phyloP scores from a whole-genome alignment of 257 asterid genomes.

The Prunella vulgaris region DNA sequence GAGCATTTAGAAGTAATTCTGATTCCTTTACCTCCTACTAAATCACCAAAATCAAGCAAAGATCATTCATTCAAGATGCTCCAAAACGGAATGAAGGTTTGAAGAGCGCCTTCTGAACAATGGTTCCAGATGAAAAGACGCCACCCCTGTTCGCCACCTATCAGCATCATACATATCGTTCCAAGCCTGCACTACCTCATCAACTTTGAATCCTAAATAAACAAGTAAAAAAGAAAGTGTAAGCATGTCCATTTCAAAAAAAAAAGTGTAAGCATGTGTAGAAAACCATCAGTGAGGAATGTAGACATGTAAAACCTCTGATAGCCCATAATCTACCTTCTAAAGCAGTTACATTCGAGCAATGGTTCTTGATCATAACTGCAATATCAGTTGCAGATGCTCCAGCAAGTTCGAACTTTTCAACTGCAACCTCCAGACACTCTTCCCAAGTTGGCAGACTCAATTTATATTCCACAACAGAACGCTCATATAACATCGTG shows the following conservation, averaged over 20 bases:
- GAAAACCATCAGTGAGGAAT: background rate
- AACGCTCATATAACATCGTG: slow-evolving; percentile 82
- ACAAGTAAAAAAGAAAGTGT: slow-evolving; percentile 12
- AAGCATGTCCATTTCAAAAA: slow-evolving; percentile 21
- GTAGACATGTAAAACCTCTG: background rate
- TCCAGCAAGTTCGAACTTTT: slow-evolving; percentile 85
- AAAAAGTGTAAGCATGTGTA: slow-evolving; percentile 20
- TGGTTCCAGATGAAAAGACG: slow-evolving; percentile 71
- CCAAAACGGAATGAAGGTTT: slow-evolving; percentile 65
- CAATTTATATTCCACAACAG: slow-evolving; percentile 85
- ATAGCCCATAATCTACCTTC: slow-evolving; percentile 48
- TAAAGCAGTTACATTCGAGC: slow-evolving; percentile 88
- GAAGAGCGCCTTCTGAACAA: slow-evolving; percentile 76
- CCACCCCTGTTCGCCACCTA: slow-evolving; percentile 70
- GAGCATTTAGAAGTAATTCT: slow-evolving; percentile 12
- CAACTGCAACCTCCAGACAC: slow-evolving; percentile 88
- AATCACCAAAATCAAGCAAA: slow-evolving; percentile 17
- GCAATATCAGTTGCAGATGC: slow-evolving; percentile 84
- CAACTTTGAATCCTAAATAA: slow-evolving; percentile 77
- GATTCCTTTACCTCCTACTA: no score
- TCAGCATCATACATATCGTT: slow-evolving; percentile 90
- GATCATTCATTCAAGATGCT: slow-evolving; percentile 43
- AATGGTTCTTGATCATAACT: slow-evolving; percentile 91
- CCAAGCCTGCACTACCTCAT: slow-evolving; percentile 98
- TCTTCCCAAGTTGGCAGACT: slow-evolving; percentile 90